A percentile compares a stretch with the other conserved stretches of the same genome.
These are phyloP conservation scores for Phaseolus coccineus DNA, from an alignment of 331 rosid species.

Conservation along the genomic window DNA sequence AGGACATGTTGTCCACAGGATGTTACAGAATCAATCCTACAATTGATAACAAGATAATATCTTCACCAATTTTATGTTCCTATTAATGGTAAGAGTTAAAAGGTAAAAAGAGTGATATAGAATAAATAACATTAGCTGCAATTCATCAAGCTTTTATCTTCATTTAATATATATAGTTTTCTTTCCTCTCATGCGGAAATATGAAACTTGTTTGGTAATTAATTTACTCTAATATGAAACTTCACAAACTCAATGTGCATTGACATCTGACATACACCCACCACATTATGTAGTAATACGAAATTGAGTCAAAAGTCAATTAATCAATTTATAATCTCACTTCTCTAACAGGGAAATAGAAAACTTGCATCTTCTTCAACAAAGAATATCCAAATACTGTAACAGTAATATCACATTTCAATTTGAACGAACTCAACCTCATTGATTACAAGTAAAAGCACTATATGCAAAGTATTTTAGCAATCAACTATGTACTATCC, in stretches of 20 bases:
- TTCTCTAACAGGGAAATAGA: not conserved
- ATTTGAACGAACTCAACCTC: constrained; percentile 2
- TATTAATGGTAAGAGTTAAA: not conserved
- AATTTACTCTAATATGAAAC: not conserved
- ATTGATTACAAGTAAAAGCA: constrained; percentile 15
- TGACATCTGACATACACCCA: not conserved
- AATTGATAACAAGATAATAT: not conserved
- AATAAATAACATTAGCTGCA: not conserved
- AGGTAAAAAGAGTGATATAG: not conserved
- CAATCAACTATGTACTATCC: constrained; percentile 19
- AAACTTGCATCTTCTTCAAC: not conserved
- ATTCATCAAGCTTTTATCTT: not conserved
- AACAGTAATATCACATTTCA: constrained; percentile 4
- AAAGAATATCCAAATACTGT: not conserved
- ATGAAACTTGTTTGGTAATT: too few species aligned
- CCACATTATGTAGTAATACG: too few species aligned
- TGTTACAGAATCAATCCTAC: constrained; percentile 8
- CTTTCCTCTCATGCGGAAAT: too few species aligned
- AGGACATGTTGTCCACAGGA: not conserved
- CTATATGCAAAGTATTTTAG: constrained; percentile 5
- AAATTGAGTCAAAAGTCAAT: not conserved
- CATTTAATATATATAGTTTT: not conserved
- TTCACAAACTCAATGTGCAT: not conserved
- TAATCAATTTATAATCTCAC: not conserved
- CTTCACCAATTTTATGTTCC: not conserved